phyloP scores from a whole-genome alignment of 768 basidiomycete genomes.

The Rubroboletus pulcherrimus region DNA sequence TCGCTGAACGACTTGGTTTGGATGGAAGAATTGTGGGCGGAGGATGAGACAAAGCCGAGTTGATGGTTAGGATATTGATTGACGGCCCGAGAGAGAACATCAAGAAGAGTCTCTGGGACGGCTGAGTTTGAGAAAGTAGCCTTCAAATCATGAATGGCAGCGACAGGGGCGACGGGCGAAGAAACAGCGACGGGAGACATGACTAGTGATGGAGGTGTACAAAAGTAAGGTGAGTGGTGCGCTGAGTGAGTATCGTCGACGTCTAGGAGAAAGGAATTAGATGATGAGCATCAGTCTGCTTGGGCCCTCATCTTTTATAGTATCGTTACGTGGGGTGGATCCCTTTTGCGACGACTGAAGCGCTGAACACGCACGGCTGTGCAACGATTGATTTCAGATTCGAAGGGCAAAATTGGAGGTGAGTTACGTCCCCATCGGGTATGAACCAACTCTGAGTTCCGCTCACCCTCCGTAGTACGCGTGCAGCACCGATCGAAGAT shows the following conservation, averaged over 20 bases:
- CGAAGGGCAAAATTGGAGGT: neutral
- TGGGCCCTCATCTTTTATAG: conserved; percentile 21
- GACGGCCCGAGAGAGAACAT: conserved; percentile 22
- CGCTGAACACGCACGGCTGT: neutral
- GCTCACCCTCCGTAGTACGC: conserved; percentile 2
- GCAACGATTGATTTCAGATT: neutral
- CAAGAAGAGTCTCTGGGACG: conserved; percentile 18
- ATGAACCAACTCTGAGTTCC: neutral
- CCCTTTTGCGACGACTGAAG: neutral
- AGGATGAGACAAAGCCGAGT: conserved; percentile 28
- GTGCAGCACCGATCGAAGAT: conserved; percentile 10
- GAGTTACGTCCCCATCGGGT: conserved; percentile 3
- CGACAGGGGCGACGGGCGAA: conserved; percentile 5
- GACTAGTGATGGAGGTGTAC: neutral
- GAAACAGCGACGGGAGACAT: conserved; percentile 19
- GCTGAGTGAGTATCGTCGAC: neutral
- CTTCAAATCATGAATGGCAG: conserved; percentile 12
- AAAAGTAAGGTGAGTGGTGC: neutral
- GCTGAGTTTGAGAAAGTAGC: conserved; percentile 7
- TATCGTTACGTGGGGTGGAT: neutral
- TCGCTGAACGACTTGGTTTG: conserved; percentile 23
- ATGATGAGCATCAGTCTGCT: conserved; percentile 3
- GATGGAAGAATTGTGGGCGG: conserved; percentile 25
- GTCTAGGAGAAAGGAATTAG: neutral
- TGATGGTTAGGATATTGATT: conserved; percentile 22